Evolutionary conservation across 2,329 filamentous ascomycete species (phyloP).

Genomic region (Pestalotiopsis sp.): DNA sequence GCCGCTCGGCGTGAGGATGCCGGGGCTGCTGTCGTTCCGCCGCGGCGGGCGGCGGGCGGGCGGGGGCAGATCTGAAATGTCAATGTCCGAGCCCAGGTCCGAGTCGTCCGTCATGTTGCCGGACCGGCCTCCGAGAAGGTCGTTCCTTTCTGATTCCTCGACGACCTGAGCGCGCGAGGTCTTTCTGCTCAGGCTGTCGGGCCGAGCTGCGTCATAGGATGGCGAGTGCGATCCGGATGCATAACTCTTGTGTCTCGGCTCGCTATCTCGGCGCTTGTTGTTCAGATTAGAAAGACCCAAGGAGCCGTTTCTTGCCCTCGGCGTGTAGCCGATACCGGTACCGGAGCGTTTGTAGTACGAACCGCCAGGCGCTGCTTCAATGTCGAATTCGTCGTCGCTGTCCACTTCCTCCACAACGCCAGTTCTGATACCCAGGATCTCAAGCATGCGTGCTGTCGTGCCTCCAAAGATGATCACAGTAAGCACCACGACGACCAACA

Average conservation of each 20-base stretch:
- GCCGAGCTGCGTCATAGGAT: constrained; percentile 40
- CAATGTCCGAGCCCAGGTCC: constrained; percentile 66
- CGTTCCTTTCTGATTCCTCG: constrained; percentile 57
- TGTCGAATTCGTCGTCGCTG: constrained; percentile 98
- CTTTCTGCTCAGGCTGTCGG: constrained; percentile 56
- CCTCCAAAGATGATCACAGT: constrained; percentile 99
- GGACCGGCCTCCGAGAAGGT: constrained; percentile 54
- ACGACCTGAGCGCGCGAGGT: constrained; percentile 41
- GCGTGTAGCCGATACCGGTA: constrained; percentile 75
- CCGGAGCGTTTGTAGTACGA: constrained; percentile 82
- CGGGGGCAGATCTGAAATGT: constrained; percentile 68
- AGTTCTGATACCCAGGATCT: constrained; percentile 94
- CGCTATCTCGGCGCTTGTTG: constrained; percentile 24
- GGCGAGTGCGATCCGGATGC: constrained; percentile 58
- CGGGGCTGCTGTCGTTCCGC: constrained; percentile 41
- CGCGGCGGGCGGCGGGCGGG: constrained; percentile 52
- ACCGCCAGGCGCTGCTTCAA: constrained; percentile 73
- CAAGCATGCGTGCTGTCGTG: constrained; percentile 95
- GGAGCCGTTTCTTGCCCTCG: constrained; percentile 64
- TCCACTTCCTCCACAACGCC: constrained; percentile 97
- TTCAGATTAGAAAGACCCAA: constrained; percentile 60
- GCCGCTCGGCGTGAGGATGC: constrained; percentile 32
- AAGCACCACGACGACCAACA: constrained; percentile 95
- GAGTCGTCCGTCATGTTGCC: constrained; percentile 58
- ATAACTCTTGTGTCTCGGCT: constrained; percentile 47